A percentile compares a stretch with the other conserved stretches of the same genome.
Evolutionary conservation across 768 basidiomycete species (phyloP).

Genomic region (Leccinum subgranulosum): DNA sequence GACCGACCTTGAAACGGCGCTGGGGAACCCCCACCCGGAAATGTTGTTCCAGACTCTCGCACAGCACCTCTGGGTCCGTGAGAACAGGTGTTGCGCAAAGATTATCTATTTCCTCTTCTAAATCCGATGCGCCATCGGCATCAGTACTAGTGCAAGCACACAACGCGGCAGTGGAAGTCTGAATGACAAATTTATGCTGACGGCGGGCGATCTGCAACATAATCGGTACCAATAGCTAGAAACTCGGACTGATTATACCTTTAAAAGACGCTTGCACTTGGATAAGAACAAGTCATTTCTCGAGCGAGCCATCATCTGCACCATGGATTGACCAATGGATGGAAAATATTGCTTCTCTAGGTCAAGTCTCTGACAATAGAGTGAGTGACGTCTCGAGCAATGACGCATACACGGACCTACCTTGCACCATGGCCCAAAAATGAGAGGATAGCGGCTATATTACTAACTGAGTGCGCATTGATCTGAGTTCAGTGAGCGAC

Average conservation of each 20-base stretch:
- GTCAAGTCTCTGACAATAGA: conserved; percentile 49
- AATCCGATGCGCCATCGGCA: conserved; percentile 1
- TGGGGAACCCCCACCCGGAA: conserved; percentile 41
- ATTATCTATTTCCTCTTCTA: conserved; percentile 13
- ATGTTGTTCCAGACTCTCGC: conserved; percentile 41
- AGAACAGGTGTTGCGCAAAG: conserved; percentile 10
- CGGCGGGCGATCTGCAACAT: conserved; percentile 20
- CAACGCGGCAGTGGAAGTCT: conserved; percentile 26
- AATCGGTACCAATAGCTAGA: conserved; percentile 12
- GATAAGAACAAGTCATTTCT: conserved; percentile 44
- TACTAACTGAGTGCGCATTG: conserved; percentile 8
- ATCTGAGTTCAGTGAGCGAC: conserved; percentile 1
- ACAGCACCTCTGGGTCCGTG: conserved; percentile 38
- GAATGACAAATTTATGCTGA: conserved; percentile 26
- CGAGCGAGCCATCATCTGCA: conserved; percentile 52
- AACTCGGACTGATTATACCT: conserved; percentile 37
- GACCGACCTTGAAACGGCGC: conserved; percentile 46
- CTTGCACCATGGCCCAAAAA: conserved; percentile 68
- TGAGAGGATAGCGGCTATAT: conserved; percentile 68
- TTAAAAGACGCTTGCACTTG: conserved; percentile 42
- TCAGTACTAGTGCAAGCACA: conserved; percentile 18
- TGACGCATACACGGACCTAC: conserved; percentile 35
- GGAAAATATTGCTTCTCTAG: conserved; percentile 47
- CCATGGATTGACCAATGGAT: conserved; percentile 49
- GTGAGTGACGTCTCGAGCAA: background rate